Percentiles rank a stretch among this genome's conserved stretches.
Evolutionary conservation across 306 rosid genomes (phyloP).

Genomic region (Acacia confusa): DNA sequence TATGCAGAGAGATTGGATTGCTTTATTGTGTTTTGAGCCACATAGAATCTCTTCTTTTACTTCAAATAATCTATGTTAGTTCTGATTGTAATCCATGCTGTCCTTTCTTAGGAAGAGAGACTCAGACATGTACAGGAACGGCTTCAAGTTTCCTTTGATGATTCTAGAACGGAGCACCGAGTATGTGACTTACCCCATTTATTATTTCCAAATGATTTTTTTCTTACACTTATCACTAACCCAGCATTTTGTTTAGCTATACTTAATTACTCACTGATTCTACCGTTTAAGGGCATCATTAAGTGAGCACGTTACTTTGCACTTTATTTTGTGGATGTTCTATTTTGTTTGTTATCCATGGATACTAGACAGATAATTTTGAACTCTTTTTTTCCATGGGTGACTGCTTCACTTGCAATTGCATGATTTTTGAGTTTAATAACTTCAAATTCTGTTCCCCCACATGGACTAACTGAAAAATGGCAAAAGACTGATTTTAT

Average conservation of each 20-base stretch:
- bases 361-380: slow-evolving; percentile 2
- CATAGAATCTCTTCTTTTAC: not conserved
- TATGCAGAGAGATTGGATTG: not conserved
- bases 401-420: slow-evolving; percentile 18
- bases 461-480: slow-evolving; percentile 12
- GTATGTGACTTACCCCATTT: slow-evolving; percentile 46
- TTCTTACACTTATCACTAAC: slow-evolving; percentile 11
- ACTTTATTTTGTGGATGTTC: slow-evolving; percentile 7
- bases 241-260: not conserved
- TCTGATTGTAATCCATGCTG: not conserved
- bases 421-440: slow-evolving; percentile 4
- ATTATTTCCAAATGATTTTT: slow-evolving; percentile 12
- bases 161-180: slow-evolving; percentile 80
- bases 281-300: not conserved
- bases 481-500: not conserved
- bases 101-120: slow-evolving; percentile 70
- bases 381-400: not conserved
- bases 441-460: slow-evolving; percentile 1
- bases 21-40: not conserved
- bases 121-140: slow-evolving; percentile 58
- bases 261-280: slow-evolving; percentile 1
- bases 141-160: slow-evolving; percentile 85
- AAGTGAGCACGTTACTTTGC: not conserved
- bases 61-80: not conserved
- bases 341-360: slow-evolving; percentile 17